Base-by-base conservation (phyloP, 345 rosid genomes). In the Citrus sp. region DNA sequence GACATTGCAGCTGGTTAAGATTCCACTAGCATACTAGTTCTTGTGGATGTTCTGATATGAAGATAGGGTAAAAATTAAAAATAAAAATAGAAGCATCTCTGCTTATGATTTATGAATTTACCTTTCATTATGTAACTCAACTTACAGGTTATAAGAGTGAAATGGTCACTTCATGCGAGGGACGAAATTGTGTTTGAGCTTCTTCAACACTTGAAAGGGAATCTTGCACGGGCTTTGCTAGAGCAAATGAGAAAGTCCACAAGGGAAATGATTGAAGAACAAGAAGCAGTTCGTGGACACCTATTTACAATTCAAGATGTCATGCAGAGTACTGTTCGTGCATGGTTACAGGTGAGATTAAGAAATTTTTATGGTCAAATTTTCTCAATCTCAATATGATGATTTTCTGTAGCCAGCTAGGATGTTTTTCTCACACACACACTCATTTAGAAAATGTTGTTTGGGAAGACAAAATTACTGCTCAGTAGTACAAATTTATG, bases 111-210 rank as follows among this genome's bases (percentile, higher is more conserved):
- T 72, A 32, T 72, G 64, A 30, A 71, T 72, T 72, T 7, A 24
- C 55, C 22, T 58, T 37, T 24, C 25, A 18, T 42, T 42, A 1
- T 37, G 27, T 64, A 28, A 38, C 6, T 64, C 34, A 55, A 55
- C 35, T 21, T 74, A 77, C 70, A 87, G 90, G 93, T 89, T 51
- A 91, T 91, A 77, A 79, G 95, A 73, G 92, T 87, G 78, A 91
- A 91, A 78, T 91, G 92, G 93, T 89, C 91, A 0, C 93, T 91
- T 67, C 92, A 91, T 63, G 93, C 91, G 9, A 82, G 92, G 75
- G 92, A 88, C 76, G 90, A 91, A 83, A 91, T 89, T 30, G 86
- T 91, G 12, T 91, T 89, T 30, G 92, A 90, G 83, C 93, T 90
- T 75, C 87, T 88, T 83, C 91, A 85, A 66, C 87, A 90, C 59